Percentiles rank a stretch among this genome's conserved stretches.
These are phyloP conservation scores for Mortierella sp. DNA, from an alignment of 371 early-diverging fungal species.

Conservation along the genomic window DNA sequence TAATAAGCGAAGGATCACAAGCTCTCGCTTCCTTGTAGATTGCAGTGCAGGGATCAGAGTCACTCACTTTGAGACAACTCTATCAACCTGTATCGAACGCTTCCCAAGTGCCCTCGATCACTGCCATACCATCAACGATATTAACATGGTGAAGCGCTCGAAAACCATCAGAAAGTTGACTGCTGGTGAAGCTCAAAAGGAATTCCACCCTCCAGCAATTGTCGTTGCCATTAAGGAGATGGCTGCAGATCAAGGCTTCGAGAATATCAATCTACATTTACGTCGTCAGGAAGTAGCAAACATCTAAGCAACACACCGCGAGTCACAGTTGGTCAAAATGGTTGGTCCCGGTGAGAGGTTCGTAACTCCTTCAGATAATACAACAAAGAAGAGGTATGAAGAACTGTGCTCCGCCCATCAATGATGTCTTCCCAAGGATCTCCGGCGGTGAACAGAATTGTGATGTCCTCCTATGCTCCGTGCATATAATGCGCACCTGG, in stretches of 20 bases:
- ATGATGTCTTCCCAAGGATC: not conserved
- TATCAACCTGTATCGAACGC: not conserved
- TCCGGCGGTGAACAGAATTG: not conserved
- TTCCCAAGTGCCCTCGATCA: not conserved
- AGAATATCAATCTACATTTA: not conserved
- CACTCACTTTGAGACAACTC: not conserved
- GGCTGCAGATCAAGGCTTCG: not conserved
- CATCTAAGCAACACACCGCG: not conserved
- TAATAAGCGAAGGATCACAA: too few relatives aligned
- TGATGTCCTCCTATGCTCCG: not conserved
- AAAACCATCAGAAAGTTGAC: not conserved
- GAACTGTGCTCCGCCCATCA: not conserved
- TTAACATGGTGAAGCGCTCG: not conserved
- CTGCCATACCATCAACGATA: not conserved
- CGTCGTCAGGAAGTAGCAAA: not conserved
- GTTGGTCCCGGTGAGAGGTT: not conserved
- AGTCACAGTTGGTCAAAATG: not conserved
- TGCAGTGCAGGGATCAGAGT: not conserved
- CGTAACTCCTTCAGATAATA: not conserved
- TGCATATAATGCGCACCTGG: not conserved
- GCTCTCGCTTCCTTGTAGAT: too few relatives aligned
- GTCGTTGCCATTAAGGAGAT: not conserved
- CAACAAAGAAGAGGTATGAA: not conserved
- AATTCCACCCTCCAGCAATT: not conserved
- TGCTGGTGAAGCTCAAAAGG: not conserved